Evolutionary conservation across 176 grass and related monocot species (phyloP), one percentile per base, ranked within the genome.

Genomic region (Cenchrus americanus): DNA sequence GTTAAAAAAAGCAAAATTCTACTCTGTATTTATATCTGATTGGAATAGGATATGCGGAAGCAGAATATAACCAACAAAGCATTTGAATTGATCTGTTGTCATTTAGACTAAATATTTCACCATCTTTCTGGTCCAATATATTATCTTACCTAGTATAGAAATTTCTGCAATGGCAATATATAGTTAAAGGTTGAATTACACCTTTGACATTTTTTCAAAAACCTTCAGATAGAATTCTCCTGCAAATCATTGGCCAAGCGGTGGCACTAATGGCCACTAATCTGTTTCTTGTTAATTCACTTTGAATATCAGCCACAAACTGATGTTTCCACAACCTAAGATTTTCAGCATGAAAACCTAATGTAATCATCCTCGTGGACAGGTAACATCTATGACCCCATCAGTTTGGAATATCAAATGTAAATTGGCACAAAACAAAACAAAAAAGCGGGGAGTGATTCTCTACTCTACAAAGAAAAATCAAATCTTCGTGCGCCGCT

Each of bases 381-480:
- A 57, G 69, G 44, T 76, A 76, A 22, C 17, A 76, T 44, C 52
- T 37, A 17, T 61, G 17, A 14, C 51, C 47, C 47, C 51, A n/a
- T 10, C 21, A 52, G 30, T 13, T 77, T 46, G 3, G 72, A 73
- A 79, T 66, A 50, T 18, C 27, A 84, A 47, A 64, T 44, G 43
- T 51, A 9, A 54, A 23, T 80, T 75, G 71, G 22, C 66, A 83
- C 41, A 73, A 82, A 65, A 43, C 59, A 60, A 14, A 82, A 30
- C 27, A n/a, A 8, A 14, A 34, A 18, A 44, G 14, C 12, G n/a
- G 58, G 58, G 12, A 41, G 8, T 10, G 18, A 82, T 1, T 41
- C 17, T 86, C 58, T 60, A 62, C 73, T 79, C 58, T 83, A 86
- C 19, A 85, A 52, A 41, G 9, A 66, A 86, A 83, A 52, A 18